phyloP scores from a whole-genome alignment of 2,329 filamentous ascomycete species.

The Nigrospora sphaerica region DNA sequence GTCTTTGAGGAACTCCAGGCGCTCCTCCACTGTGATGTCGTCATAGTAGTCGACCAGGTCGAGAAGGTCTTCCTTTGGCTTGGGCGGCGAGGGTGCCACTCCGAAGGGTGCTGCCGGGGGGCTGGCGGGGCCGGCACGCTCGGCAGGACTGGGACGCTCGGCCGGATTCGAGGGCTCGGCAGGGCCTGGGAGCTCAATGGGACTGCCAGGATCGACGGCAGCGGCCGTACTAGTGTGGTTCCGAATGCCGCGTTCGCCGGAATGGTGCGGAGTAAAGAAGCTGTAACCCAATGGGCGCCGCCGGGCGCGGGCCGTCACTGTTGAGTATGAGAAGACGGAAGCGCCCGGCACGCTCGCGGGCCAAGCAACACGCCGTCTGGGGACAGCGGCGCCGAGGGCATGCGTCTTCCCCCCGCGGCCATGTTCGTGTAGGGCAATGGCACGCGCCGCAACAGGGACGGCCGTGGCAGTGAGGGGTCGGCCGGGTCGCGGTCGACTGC shows the following conservation, averaged over 20 bases:
- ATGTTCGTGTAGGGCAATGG: conserved; percentile 4
- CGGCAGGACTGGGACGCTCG: no score
- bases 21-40: conserved; percentile 41
- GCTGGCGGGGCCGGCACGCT: background rate
- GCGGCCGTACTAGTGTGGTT: conserved; percentile 11
- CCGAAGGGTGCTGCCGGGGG: background rate
- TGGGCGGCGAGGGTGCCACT: background rate
- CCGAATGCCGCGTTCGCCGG: conserved; percentile 9
- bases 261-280: conserved; percentile 13
- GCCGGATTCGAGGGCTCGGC: no score
- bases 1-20: conserved; percentile 43
- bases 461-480: conserved; percentile 12
- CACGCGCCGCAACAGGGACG: conserved; percentile 8
- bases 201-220: background rate
- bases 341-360: no score
- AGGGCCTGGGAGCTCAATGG: no score
- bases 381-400: no score
- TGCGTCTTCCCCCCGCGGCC: no score
- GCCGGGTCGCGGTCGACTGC: conserved; percentile 32
- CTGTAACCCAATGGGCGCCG: conserved; percentile 8
- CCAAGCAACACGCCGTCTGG: no score
- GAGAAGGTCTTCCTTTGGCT: conserved; percentile 37
- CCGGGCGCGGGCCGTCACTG: conserved; percentile 10
- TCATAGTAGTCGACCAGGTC: conserved; percentile 44
- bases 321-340: conserved; percentile 6